Evolutionary conservation across 164 flowering plant genomes (phyloP).

Genomic region (Paratinospora sagittata): DNA sequence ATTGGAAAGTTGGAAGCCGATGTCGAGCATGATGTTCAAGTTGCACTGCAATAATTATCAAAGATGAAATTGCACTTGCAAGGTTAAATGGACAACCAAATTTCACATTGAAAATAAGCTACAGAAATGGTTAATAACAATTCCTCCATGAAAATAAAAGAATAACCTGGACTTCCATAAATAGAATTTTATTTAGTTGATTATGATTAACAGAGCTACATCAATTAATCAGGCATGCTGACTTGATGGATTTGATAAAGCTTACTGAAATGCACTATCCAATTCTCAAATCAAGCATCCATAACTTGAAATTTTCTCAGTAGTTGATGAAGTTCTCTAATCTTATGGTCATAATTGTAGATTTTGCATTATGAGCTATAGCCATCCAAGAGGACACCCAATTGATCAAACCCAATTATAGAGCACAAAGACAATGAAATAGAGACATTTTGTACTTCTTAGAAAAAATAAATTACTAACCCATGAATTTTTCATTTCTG

Average conservation of each 20-base stretch:
- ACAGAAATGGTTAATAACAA: not conserved
- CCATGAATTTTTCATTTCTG: no score
- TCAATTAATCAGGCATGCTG: not conserved
- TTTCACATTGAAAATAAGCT: not conserved
- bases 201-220: not conserved
- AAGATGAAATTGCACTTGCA: constrained; percentile 3
- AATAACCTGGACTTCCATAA: not conserved
- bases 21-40: constrained; percentile 98
- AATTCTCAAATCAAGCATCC: not conserved
- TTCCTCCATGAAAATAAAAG: not conserved
- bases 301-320: not conserved
- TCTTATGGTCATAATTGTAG: not conserved
- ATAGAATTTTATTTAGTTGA: not conserved
- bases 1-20: constrained; percentile 92
- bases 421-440: not conserved
- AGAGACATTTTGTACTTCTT: not conserved
- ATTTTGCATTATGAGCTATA: not conserved
- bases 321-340: not conserved
- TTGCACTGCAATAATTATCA: constrained; percentile 68
- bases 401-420: not conserved
- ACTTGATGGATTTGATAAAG: not conserved
- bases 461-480: not conserved
- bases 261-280: not conserved
- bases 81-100: not conserved
- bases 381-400: not conserved